These are phyloP conservation scores for Brassica cretica DNA, from an alignment of 345 rosid species.

Conservation along the genomic window DNA sequence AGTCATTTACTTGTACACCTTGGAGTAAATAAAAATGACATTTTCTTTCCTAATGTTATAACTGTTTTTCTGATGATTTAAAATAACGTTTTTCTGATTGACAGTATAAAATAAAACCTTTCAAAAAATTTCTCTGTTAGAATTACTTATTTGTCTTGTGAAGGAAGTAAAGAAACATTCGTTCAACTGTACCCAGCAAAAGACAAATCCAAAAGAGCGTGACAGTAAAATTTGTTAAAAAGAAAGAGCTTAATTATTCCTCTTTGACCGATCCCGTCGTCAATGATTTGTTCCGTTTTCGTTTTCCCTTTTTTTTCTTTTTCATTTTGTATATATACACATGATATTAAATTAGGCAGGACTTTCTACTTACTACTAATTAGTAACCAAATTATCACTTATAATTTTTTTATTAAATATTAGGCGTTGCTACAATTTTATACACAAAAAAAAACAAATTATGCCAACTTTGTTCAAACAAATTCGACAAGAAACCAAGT, in stretches of 20 bases:
- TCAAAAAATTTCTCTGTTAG: neutral
- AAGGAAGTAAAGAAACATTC: conserved; percentile 42
- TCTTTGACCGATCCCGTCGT: conserved; percentile 15
- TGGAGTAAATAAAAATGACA: neutral
- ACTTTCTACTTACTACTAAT: neutral
- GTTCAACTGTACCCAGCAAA: conserved; percentile 34
- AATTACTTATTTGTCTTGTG: conserved; percentile 29
- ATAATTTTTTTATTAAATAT: neutral
- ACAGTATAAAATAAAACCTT: neutral
- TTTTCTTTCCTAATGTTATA: neutral
- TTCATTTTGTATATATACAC: neutral
- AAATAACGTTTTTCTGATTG: neutral
- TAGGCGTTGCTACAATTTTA: neutral
- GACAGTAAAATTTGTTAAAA: conserved; percentile 28
- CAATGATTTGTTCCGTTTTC: conserved; percentile 29
- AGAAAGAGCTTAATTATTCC: conserved; percentile 42
- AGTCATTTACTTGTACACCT: neutral
- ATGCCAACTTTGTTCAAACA: neutral
- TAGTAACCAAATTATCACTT: neutral
- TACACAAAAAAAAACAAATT: neutral
- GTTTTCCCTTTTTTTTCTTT: neutral
- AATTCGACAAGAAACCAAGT: neutral
- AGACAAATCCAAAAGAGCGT: conserved; percentile 38
- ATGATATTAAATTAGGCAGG: neutral
- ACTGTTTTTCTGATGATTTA: neutral